Evolutionary conservation across 148 eudicot species (phyloP).

Genomic region (Arbutus unedo): DNA sequence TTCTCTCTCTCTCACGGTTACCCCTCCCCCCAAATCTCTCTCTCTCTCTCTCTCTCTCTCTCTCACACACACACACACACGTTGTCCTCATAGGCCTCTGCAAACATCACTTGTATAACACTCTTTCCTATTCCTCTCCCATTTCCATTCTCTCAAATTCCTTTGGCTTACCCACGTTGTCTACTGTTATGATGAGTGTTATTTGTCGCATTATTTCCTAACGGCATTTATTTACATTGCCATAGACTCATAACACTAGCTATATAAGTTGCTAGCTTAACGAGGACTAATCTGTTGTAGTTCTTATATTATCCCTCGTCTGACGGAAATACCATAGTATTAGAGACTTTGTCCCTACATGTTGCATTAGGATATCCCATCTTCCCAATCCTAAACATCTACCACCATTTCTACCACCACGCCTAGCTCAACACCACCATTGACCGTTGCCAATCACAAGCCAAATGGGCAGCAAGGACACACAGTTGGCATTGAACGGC

Average conservation of each 20-base stretch:
- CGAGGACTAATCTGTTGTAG: not conserved
- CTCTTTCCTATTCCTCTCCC: not conserved
- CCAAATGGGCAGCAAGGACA: constrained; percentile 9
- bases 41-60: constrained; percentile 20
- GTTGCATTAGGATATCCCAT: too few species aligned
- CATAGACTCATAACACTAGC: not conserved
- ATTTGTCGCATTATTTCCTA: too few species aligned
- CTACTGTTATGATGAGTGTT: not conserved
- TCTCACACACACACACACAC: not conserved
- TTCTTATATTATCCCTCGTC: not conserved
- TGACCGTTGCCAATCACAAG: not conserved
- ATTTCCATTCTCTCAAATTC: not conserved
- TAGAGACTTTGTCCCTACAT: not conserved
- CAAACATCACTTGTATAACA: not conserved
- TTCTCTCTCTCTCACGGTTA: too few species aligned
- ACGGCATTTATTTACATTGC: not conserved
- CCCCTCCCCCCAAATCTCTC: constrained; percentile 37
- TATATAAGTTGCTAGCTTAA: not conserved
- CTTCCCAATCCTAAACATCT: not conserved
- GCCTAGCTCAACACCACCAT: constrained; percentile 15
- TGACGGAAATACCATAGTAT: not conserved
- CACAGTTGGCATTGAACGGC: not conserved
- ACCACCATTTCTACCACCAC: not conserved
- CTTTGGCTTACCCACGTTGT: not conserved
- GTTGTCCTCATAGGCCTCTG: not conserved